phyloP scores from a whole-genome alignment of 2,329 filamentous ascomycete genomes.

The Monascus ruber region DNA sequence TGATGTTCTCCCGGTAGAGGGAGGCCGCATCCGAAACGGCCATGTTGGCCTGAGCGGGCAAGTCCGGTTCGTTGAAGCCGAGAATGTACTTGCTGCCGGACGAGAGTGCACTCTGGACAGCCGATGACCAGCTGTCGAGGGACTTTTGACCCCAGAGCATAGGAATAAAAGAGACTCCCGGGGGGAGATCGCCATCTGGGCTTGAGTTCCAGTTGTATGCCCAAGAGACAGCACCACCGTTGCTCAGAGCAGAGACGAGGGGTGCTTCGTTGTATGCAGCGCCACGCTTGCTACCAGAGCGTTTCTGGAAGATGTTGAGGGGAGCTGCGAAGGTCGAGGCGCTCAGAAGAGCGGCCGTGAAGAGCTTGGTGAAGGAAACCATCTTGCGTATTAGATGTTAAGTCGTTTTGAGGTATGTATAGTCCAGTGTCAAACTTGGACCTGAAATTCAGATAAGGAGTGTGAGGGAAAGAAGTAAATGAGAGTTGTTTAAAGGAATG shows the following conservation, averaged over 20 bases:
- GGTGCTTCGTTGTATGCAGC: slow-evolving; percentile 30
- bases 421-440: slow-evolving; percentile 6
- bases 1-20: slow-evolving; percentile 28
- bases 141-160: slow-evolving; percentile 34
- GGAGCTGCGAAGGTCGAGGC: slow-evolving; percentile 23
- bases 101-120: slow-evolving; percentile 22
- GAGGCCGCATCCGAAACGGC: slow-evolving; percentile 23
- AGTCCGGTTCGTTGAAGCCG: slow-evolving; percentile 39
- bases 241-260: slow-evolving; percentile 20
- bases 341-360: slow-evolving; percentile 24
- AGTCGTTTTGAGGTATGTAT: slow-evolving; percentile 4
- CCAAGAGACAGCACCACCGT: slow-evolving; percentile 25
- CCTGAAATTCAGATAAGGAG: slow-evolving; percentile 1
- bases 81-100: slow-evolving; percentile 28
- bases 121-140: slow-evolving; percentile 23
- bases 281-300: slow-evolving; percentile 16
- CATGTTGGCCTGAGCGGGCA: slow-evolving; percentile 27
- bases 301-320: slow-evolving; percentile 11
- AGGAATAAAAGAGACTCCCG: slow-evolving; percentile 31
- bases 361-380: slow-evolving; percentile 26
- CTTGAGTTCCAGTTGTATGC: slow-evolving; percentile 35
- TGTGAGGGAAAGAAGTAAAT: neutral
- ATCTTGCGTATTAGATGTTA: slow-evolving; percentile 15
- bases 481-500: slow-evolving; percentile 11
- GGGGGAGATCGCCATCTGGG: slow-evolving; percentile 18